These are phyloP conservation scores for Lentinula sp. DNA, from an alignment of 768 basidiomycete genomes.

Conservation along the genomic window DNA sequence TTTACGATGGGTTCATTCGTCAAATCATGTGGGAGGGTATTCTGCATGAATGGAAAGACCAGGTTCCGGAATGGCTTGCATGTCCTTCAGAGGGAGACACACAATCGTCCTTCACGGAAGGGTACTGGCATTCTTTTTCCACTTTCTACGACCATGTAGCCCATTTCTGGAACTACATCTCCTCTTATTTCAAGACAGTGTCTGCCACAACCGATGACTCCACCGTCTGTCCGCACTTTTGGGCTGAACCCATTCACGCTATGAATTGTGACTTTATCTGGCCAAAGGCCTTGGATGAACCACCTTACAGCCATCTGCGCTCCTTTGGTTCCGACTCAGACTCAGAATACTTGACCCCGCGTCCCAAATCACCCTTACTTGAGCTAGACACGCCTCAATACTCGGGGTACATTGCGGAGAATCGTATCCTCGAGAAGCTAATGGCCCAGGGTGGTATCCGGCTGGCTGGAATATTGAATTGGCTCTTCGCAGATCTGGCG, in stretches of 20 bases:
- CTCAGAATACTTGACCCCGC: neutral
- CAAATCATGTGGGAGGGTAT: constrained; percentile 85
- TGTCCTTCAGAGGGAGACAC: constrained; percentile 41
- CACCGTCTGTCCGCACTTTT: constrained; percentile 68
- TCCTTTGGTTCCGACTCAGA: constrained; percentile 4
- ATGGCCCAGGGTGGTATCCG: constrained; percentile 80
- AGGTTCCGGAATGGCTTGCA: constrained; percentile 55
- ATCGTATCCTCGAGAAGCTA: constrained; percentile 74
- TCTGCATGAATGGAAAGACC: constrained; percentile 56
- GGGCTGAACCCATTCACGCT: constrained; percentile 66
- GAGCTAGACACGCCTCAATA: constrained; percentile 84
- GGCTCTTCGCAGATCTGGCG: constrained; percentile 43
- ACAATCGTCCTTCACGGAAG: constrained; percentile 4
- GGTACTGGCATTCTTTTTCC: neutral
- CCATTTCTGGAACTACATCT: constrained; percentile 10
- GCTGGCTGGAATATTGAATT: constrained; percentile 79
- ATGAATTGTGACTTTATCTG: constrained; percentile 83
- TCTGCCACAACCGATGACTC: constrained; percentile 41
- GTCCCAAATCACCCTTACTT: constrained; percentile 27
- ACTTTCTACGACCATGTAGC: neutral
- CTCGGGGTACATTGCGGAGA: constrained; percentile 56
- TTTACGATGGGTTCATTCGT: constrained; percentile 85
- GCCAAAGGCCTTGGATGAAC: constrained; percentile 62
- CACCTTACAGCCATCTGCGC: constrained; percentile 26
- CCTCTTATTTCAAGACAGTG: constrained; percentile 1